Evolutionary conservation across 106 monocot genomes (phyloP), one percentile per base, ranked within the genome.

Genomic region (Platanthera zijinensis): DNA sequence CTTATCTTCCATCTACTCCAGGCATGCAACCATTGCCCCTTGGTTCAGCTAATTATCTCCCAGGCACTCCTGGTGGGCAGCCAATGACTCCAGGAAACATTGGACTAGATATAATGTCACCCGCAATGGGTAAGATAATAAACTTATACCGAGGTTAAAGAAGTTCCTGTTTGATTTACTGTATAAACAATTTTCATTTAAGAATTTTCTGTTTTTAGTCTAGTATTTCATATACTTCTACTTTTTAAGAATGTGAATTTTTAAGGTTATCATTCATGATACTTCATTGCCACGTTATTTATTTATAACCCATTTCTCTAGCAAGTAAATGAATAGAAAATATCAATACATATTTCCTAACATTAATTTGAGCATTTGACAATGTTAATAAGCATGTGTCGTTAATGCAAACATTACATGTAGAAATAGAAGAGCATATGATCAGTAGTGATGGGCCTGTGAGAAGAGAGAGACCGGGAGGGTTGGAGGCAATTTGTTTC

Each of bases 21-120:
- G 92, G 88, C 50, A 86, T 92, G n/a, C 99, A 94, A 48, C 99
- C 99, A 10, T 90, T 94, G 99, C 94, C 99, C 1, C 99, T 94
- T 10, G 94, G 75, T 74, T 85, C 95, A 76, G 77, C 81, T 17
- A 86, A 90, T 48, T 99, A 99, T 82, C 88, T 99, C 77, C 99
- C 94, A 39, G 94, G 99, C 10, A 99, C 94, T 75, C 99, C 99
- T 79, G 99, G 96, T 49, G 96, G 94, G 49, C 94, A 90, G 78
- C 99, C 99, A 22, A 92, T 99, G 99, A 99, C 99, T 4, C 99
- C 99, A 73, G 94, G 99, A 52, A 92, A 99, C 80, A 84, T 90
- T 15, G 96, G 96, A 71, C 59, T 99, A 78, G 97, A 99, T 81
- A 81, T 90, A 12, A 94, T 99, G 94, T 99, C 99, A 52, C 99